phyloP scores from a whole-genome alignment of 2,329 filamentous ascomycete species.

The Mycosphaerella sp. region DNA sequence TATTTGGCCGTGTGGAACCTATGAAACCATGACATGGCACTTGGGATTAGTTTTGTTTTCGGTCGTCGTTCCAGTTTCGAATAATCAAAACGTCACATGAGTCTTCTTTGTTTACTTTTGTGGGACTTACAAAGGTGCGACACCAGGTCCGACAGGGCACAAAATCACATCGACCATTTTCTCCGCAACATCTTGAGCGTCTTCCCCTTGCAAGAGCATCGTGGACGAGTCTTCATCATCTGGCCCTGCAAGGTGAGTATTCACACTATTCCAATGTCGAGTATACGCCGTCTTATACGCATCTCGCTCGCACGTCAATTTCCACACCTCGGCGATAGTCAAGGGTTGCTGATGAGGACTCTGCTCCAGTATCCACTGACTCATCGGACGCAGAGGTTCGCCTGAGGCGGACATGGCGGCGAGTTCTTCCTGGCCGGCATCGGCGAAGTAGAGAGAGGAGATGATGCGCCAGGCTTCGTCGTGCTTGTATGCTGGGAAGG shows the following conservation, averaged over 20 bases:
- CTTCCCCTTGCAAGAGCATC: not conserved
- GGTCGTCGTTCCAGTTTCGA: no score
- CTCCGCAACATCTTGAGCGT: slow-evolving; percentile 21
- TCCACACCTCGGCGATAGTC: slow-evolving; percentile 40
- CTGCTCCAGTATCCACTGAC: slow-evolving; percentile 52
- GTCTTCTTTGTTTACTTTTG: not conserved
- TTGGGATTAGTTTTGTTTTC: no score
- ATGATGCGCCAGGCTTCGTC: slow-evolving; percentile 45
- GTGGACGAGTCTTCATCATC: slow-evolving; percentile 12
- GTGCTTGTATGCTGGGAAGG: slow-evolving; percentile 47
- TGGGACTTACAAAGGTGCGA: slow-evolving; percentile 40
- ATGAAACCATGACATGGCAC: no score
- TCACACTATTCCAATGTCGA: slow-evolving; percentile 42
- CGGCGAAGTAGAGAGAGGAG: slow-evolving; percentile 50
- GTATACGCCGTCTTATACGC: slow-evolving; percentile 42
- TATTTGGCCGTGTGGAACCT: slow-evolving; percentile 38
- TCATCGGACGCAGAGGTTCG: slow-evolving; percentile 54
- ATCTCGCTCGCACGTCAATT: slow-evolving; percentile 39
- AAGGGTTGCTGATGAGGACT: slow-evolving; percentile 45
- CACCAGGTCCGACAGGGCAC: slow-evolving; percentile 52
- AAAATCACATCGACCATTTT: slow-evolving; percentile 54
- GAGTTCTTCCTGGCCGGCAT: slow-evolving; percentile 52
- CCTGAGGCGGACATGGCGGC: slow-evolving; percentile 47
- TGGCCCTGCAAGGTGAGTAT: slow-evolving; percentile 25
- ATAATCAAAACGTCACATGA: not conserved